A percentile compares a stretch with the other conserved stretches of the same genome.
These are phyloP conservation scores for Circinella umbellata DNA, from an alignment of 371 early-diverging fungal species.

Conservation along the genomic window DNA sequence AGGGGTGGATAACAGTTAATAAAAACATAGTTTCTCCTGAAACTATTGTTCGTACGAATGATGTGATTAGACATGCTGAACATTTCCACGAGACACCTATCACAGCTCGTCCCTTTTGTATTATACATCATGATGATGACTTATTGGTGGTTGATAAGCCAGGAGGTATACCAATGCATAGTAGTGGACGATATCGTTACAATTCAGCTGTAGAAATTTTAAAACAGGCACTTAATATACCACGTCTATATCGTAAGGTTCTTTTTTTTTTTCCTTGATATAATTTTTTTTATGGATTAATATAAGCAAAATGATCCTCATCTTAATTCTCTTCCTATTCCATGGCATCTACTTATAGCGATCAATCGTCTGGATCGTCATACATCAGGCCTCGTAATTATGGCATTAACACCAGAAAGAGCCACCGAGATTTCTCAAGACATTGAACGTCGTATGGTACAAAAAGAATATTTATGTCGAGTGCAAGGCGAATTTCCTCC, in stretches of 20 bases:
- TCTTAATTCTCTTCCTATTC: too few species aligned
- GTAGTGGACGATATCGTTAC: constrained; percentile 77
- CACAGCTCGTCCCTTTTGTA: background rate
- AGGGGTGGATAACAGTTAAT: constrained; percentile 1
- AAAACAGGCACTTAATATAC: constrained; percentile 69
- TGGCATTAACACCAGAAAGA: constrained; percentile 62
- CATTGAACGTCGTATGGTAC: constrained; percentile 67
- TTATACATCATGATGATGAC: constrained; percentile 20
- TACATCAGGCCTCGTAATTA: constrained; percentile 88
- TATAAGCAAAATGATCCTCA: too few species aligned
- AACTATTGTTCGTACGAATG: background rate
- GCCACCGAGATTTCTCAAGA: constrained; percentile 66
- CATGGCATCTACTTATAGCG: background rate
- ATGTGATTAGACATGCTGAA: background rate
- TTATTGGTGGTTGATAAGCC: constrained; percentile 91
- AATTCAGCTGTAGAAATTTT: constrained; percentile 85
- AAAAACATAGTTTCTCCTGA: background rate
- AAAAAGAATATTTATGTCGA: constrained; percentile 86
- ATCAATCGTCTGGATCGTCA: constrained; percentile 89
- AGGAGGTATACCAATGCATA: constrained; percentile 84
- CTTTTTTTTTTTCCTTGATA: background rate
- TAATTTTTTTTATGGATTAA: background rate
- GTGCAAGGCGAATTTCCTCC: constrained; percentile 89
- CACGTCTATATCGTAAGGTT: constrained; percentile 36
- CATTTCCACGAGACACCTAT: background rate